Conservation (phyloP, 2,329 filamentous ascomycete species). For the Ceratocystis variospora region DNA sequence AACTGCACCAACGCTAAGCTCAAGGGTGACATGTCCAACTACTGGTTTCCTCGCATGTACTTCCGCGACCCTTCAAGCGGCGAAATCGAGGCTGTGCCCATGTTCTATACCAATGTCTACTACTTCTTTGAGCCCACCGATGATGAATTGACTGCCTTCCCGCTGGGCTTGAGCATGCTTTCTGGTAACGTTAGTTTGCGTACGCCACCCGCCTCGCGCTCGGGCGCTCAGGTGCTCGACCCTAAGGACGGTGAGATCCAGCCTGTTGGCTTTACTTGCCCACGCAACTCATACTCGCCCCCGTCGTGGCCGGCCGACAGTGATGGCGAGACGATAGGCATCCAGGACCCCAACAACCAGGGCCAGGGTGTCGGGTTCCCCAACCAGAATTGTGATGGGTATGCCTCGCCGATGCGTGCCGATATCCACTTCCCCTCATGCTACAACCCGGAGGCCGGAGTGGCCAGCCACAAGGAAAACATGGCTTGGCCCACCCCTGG, state of each 20-base stretch:
- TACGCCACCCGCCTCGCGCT: slow-evolving; percentile 39
- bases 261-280: slow-evolving; percentile 47
- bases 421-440: slow-evolving; percentile 62
- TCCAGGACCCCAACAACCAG: slow-evolving; percentile 40
- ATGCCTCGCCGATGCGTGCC: slow-evolving; percentile 46
- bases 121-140: slow-evolving; percentile 57
- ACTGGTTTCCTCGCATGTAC: slow-evolving; percentile 63
- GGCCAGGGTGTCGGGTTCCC: slow-evolving; percentile 54
- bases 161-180: slow-evolving; percentile 56
- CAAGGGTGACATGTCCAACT: slow-evolving; percentile 56
- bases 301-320: slow-evolving; percentile 42
- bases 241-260: slow-evolving; percentile 39
- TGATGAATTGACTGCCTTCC: slow-evolving; percentile 56
- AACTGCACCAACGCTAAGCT: slow-evolving; percentile 58
- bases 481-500: slow-evolving; percentile 46
- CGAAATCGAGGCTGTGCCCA: slow-evolving; percentile 49
- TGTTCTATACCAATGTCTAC: slow-evolving; percentile 64
- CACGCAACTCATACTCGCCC: slow-evolving; percentile 36
- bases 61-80: slow-evolving; percentile 50
- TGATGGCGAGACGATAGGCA: slow-evolving; percentile 41
- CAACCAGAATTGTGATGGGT: slow-evolving; percentile 51
- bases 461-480: slow-evolving; percentile 49
- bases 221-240: slow-evolving; percentile 36
- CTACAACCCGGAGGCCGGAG: slow-evolving; percentile 51
- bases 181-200: slow-evolving; percentile 49